Base-by-base conservation (phyloP, 1,284 basidiomycete genomes). In the Fistulinella staudtii region DNA sequence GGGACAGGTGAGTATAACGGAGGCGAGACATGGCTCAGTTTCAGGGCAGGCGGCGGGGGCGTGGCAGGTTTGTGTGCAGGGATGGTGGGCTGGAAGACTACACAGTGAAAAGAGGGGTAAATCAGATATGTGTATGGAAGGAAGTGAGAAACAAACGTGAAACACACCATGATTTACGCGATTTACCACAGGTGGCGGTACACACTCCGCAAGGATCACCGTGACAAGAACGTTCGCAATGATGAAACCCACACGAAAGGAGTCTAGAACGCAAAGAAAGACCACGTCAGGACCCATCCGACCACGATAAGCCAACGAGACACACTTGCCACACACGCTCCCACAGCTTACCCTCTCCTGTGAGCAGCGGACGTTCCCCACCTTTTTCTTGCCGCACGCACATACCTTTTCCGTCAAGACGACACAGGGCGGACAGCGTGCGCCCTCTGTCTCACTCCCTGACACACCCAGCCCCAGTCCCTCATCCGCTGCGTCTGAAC, bases 311-410 rank as follows among this genome's bases (percentile, higher is more conserved):
- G 15, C 4, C 3, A 21, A 39, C 5, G 15, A 7, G 3, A 44
- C 43, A 54, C 46, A 82, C 77, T 82, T 84, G 51, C 87, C 89
- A 61, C 93, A 96, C 1, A 73, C 61, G 30, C 72, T 76, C 4
- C 93, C 93, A 61, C 93, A 97, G 0, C 78, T 84, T 3, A 96
- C 84, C 52, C 83, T 85, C 55, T 87, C 75, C 54, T 86, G 78
- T 4, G 89, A 89, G 64, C 93, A 96, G 30, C 80, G 72, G 4
- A 85, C 70, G 51, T 89, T 85, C 13, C 66, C 71, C 1, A 93
- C 73, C 27, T 67, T 68, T 56, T 84, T 86, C 76, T 93, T 94
- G 10, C 90, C 89, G 59, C 93, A 97, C 0, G 88, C 89, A 60
- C 93, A 97, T 2, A 64, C 57, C 63, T 91, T 93, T 21, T 71